Percentiles rank a stretch among this genome's conserved stretches.
Evolutionary conservation across 1,139 yeast species (phyloP).

Genomic region (Pichia sp.): DNA sequence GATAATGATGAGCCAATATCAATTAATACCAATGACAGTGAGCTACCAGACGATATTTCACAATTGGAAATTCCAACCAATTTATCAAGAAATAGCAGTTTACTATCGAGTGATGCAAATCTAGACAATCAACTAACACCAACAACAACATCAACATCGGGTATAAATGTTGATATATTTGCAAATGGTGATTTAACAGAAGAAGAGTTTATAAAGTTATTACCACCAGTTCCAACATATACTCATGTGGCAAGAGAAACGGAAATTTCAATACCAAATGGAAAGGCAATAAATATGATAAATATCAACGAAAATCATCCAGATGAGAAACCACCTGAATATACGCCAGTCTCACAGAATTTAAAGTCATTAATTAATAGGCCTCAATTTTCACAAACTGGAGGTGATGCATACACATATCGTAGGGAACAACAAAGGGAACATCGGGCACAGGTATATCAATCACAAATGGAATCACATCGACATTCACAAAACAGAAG

Average conservation of each 20-base stretch:
- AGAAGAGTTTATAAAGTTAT: conserved; percentile 18
- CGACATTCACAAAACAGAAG: neutral
- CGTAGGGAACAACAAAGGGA: conserved; percentile 6
- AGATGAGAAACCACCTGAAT: conserved; percentile 25
- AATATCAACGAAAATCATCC: conserved; percentile 20
- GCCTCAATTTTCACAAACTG: conserved; percentile 26
- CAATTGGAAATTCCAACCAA: conserved; percentile 12
- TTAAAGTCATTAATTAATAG: conserved; percentile 17
- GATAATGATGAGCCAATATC: neutral
- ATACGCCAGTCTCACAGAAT: conserved; percentile 21
- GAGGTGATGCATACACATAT: conserved; percentile 18
- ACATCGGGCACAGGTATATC: neutral
- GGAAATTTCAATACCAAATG: conserved; percentile 24
- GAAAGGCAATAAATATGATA: conserved; percentile 23
- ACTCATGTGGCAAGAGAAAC: conserved; percentile 22
- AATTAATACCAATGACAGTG: neutral
- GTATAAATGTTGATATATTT: neutral
- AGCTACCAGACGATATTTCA: conserved; percentile 5
- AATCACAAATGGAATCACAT: neutral
- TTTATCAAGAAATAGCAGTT: conserved; percentile 5
- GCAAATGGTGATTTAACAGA: conserved; percentile 13
- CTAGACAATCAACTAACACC: conserved; percentile 2
- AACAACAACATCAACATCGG: neutral
- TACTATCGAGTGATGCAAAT: neutral
- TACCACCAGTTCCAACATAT: conserved; percentile 27